Base-by-base conservation (phyloP, 805 yeast genomes). In the Yarrowia sp. region DNA sequence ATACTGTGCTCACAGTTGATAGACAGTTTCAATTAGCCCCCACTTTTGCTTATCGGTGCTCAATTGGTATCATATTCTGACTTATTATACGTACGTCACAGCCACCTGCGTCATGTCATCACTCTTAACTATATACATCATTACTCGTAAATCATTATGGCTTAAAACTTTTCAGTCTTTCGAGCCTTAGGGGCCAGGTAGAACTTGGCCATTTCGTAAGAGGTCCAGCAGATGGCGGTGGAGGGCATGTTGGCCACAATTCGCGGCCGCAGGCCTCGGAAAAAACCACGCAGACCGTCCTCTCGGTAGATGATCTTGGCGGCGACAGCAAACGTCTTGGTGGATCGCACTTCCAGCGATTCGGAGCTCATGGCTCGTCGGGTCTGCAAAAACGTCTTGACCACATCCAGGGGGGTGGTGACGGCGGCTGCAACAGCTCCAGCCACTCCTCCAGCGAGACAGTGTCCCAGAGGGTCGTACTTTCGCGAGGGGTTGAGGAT, bases 211-310 rank as follows among this genome's bases (percentile, higher is more conserved):
- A 92, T 90, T 75, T 93, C 99, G 76, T 93, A 93, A 32, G 96
- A 90, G 1, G 98, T 93, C 98, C 98, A 93, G 69, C 96, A 87
- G 67, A 93, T 92, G 18, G 98, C 98, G 8, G 98, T 93, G 51
- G 96, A 86, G 22, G 99, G 99, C 74, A 93, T 92, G 75, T 92
- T 92, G 69, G 95, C 89, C 36, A 93, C 86, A 65, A 95, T 86
- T 76, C 99, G 85, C 51, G 99, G 98, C 72, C 87, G 86, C 72
- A 91, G 80, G 17, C 99, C 99, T 70, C 96, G 82, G 71, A 83
- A 74, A 74, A 95, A 95, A 0, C 96, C 95, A 17, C 70, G 68
- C 68, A 85, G 53, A 32, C 82, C 82, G 44, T 73, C 70, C 8
- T 71, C 73, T 32, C 65, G 65, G 71, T 84, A 86, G 64, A 93